Base-by-base conservation (phyloP, 306 rosid species). In the Cicer yamashitae region DNA sequence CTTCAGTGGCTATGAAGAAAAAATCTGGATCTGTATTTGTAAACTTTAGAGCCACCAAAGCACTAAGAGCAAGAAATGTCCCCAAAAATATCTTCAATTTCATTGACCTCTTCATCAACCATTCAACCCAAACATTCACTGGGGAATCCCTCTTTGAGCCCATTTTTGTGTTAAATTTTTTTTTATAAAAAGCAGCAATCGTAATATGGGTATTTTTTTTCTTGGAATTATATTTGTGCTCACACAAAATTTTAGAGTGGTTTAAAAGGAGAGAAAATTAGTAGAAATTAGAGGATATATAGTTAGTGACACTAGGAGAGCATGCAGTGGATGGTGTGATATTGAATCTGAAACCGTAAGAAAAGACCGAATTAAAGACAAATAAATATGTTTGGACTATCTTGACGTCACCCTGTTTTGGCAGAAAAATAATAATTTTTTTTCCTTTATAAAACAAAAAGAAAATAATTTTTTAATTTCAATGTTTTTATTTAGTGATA, bases 1-100 rank as follows among this genome's bases (percentile, higher is more conserved):
- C 11, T 79, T 86, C 93, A 10, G 93, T 71, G 22, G 80, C 88
- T n/a, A 85, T 17, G 75, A 82, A 91, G 74, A 86, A 85, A 76
- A 83, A 59, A 2, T 34, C 7, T 25, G 61, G 72, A 41, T 86
- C 63, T 5, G 7, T 70, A 1, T 87, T 59, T 5, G 81, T 84
- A 45, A 64, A 15, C 63, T 68, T 86, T 47, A 94, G 69, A 14
- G 58, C 70, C 64, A 88, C 77, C 82, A 94, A 71, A 71, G 84
- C 79, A 73, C 43, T 77, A 22, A 88, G 37, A 12, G 83, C 84
- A 48, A 89, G 20, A 63, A 79, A 25, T 50, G 57, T 72, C 17
- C 87, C 88, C n/a, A 84, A 37, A 73, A 71, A 50, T 45, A 88
- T 78, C 84, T 84, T 88, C 66, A 86, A 80, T 65, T 80, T 87